Evolutionary conservation across 2,329 filamentous ascomycete genomes (phyloP).

Genomic region (Colletotrichum scovillei): DNA sequence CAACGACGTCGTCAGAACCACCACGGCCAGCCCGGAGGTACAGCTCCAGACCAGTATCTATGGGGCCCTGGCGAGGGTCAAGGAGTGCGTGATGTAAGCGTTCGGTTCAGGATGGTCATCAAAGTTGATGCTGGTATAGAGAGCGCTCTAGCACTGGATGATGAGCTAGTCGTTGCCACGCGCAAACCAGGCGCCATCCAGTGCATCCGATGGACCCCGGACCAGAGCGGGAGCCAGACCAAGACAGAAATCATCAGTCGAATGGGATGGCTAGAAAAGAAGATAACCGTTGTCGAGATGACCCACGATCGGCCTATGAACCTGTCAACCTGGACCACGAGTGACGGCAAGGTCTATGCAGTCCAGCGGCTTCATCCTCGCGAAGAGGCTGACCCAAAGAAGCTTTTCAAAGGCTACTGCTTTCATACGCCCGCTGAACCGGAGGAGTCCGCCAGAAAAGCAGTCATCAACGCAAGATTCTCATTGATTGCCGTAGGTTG

Average conservation of each 20-base stretch:
- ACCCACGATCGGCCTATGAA: slow-evolving; percentile 97
- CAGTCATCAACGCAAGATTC: slow-evolving; percentile 93
- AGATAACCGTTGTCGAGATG: slow-evolving; percentile 82
- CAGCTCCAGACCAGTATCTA: slow-evolving; percentile 70
- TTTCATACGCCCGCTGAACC: slow-evolving; percentile 80
- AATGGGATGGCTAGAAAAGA: slow-evolving; percentile 88
- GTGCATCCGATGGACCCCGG: slow-evolving; percentile 94
- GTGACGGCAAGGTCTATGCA: slow-evolving; percentile 88
- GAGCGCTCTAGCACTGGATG: slow-evolving; percentile 87
- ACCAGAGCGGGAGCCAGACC: slow-evolving; percentile 84
- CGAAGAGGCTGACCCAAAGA: slow-evolving; percentile 61
- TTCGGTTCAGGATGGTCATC: slow-evolving; percentile 97
- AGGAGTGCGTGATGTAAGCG: slow-evolving; percentile 85
- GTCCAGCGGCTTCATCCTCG: slow-evolving; percentile 76
- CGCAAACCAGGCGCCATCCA: slow-evolving; percentile 93
- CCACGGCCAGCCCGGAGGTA: slow-evolving; percentile 65
- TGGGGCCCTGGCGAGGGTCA: slow-evolving; percentile 85
- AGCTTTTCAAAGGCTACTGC: slow-evolving; percentile 88
- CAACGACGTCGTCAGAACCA: slow-evolving; percentile 72
- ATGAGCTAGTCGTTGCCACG: slow-evolving; percentile 92
- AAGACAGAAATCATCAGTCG: slow-evolving; percentile 89
- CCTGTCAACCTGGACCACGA: slow-evolving; percentile 90
- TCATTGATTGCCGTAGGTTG: slow-evolving; percentile 92
- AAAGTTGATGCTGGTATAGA: slow-evolving; percentile 96
- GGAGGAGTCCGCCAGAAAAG: slow-evolving; percentile 73